Percentiles rank a stretch among this genome's conserved stretches.
phyloP scores from a whole-genome alignment of 345 rosid species.

The Eucalyptus sp. region DNA sequence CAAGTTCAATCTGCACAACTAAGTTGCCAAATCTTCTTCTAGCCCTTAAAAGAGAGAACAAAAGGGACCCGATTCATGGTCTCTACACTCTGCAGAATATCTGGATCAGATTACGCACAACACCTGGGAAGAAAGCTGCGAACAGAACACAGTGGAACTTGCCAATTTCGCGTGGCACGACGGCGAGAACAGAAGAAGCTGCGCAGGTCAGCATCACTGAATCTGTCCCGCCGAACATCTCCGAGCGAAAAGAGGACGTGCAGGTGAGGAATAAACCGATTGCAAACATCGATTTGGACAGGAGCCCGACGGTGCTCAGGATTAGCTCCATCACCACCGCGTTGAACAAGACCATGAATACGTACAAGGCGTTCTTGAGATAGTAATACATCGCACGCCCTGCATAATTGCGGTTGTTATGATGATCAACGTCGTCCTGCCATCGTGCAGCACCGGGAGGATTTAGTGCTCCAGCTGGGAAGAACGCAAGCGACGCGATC shows the following conservation, averaged over 20 bases:
- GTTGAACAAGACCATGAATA: background rate
- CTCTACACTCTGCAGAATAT: background rate
- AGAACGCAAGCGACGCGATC: background rate
- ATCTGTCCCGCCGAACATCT: background rate
- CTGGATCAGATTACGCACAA: background rate
- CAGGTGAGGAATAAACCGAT: background rate
- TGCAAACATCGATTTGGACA: background rate
- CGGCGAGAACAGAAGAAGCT: background rate
- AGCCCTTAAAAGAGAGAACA: background rate
- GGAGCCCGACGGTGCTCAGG: background rate
- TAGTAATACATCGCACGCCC: background rate
- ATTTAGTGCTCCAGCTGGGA: background rate
- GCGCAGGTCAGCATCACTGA: background rate
- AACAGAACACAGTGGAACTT: background rate
- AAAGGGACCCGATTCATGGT: background rate
- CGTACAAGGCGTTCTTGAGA: background rate
- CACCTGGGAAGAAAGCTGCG: background rate
- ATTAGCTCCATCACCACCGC: background rate
- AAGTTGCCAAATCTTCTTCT: background rate
- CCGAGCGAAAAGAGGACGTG: background rate
- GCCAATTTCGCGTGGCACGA: background rate
- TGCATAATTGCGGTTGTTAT: background rate
- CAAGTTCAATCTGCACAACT: background rate
- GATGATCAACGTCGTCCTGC: background rate
- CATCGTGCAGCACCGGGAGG: background rate